Conservation (phyloP, 805 yeast genomes). For the Alloascoidea hylecoeti region DNA sequence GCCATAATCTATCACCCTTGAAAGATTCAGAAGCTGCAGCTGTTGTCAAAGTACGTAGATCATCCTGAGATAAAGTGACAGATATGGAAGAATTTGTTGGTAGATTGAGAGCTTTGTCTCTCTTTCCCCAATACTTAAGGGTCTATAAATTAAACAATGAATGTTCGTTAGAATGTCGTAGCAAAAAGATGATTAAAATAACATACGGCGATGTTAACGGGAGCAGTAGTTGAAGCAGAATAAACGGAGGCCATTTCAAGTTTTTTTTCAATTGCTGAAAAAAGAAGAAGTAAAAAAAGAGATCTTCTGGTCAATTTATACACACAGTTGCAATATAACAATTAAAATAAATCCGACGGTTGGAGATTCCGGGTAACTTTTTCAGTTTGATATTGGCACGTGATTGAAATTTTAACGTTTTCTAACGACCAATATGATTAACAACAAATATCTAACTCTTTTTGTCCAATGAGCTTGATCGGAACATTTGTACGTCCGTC, state of each 20-base stretch:
- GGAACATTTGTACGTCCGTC: too few relatives aligned
- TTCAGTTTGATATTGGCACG: too few relatives aligned
- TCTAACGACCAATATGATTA: too few relatives aligned
- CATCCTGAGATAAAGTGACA: conserved; percentile 84
- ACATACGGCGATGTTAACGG: conserved; percentile 90
- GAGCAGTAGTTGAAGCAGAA: conserved; percentile 83
- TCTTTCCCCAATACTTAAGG: conserved; percentile 96
- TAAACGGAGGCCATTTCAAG: conserved; percentile 24
- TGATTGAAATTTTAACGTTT: too few relatives aligned
- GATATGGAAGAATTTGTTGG: conserved; percentile 96
- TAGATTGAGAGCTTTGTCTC: conserved; percentile 75
- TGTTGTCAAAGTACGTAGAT: conserved; percentile 83
- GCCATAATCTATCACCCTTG: conserved; percentile 56
- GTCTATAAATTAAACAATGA: conserved; percentile 29
- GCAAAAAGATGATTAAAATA: neutral
- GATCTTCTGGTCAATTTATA: too few relatives aligned
- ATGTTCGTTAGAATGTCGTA: conserved; percentile 5
- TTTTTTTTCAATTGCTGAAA: neutral
- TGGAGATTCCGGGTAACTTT: too few relatives aligned
- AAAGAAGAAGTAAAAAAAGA: conserved; percentile 6
- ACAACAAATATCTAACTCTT: too few relatives aligned
- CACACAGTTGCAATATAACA: too few relatives aligned
- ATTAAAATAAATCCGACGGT: too few relatives aligned
- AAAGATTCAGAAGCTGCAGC: conserved; percentile 54
- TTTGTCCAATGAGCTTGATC: too few relatives aligned